Base-by-base conservation (phyloP, 2,329 filamentous ascomycete species). In the Dothideomycetes sp. region DNA sequence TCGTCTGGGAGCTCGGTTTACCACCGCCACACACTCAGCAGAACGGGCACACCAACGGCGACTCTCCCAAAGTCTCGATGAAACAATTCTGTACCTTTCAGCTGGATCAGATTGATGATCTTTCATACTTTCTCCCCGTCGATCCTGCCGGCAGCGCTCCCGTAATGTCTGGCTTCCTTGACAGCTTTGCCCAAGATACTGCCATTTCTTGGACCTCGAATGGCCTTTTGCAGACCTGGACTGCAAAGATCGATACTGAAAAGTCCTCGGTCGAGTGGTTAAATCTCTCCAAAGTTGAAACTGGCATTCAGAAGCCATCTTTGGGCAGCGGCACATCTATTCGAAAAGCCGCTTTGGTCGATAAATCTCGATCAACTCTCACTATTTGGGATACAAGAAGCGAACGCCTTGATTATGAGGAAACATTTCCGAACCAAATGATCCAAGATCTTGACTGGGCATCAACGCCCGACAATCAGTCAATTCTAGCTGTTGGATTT, bases 361-460 rank as follows among this genome's bases (percentile, higher is more conserved):
- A 93, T 55, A 69, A 75, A 3, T 68, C 72, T 11, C 77, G 80
- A 46, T 86, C 81, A 0, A 76, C 79, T 31, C 64, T 95, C 36
- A 93, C 84, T 0, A 94, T 95, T 36, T 95, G 88, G 89, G 88
- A 94, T 53, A 83, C 85, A 9, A 77, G 81, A 46, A 84, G 81
- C 40, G 79, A 79, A 2, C 80, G 86, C 46, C 70, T 94, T 4
- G 88, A 95, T 57, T 87, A 84, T 53, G 74, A 84, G 45, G 76
- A 89, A 51, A 72, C 77, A 19, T 91, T 87, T 47, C 14, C 37
- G 5, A 41, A 36, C 19, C 36, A 40, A 11, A 73, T 72, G 4
- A 86, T 95, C 31, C 78, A 81, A 46, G 88, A 94, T 58, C 73
- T 95, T 10, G 87, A 94, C 58, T 95, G 89, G 89, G 89, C 87